Percentiles rank a stretch among this genome's conserved stretches.
phyloP scores from a whole-genome alignment of 2,329 filamentous ascomycete species.

The Chaetoscypha palmicola region DNA sequence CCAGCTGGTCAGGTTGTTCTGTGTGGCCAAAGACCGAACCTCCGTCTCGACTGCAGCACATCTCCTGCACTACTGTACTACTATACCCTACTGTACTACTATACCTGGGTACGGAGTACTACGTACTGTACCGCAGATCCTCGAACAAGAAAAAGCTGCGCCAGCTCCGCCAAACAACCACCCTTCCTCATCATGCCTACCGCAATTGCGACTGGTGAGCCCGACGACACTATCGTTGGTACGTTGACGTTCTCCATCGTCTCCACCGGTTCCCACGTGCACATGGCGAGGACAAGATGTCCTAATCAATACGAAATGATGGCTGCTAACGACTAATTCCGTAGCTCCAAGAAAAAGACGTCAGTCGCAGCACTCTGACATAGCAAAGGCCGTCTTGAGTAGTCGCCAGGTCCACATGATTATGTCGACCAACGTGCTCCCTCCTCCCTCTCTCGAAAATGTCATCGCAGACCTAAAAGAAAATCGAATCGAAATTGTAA shows the following conservation, averaged over 20 bases:
- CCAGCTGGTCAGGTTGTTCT: neutral
- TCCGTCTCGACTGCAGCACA: neutral
- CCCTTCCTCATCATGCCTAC: neutral
- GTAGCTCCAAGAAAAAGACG: neutral
- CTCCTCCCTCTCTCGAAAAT: neutral
- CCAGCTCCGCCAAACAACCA: neutral
- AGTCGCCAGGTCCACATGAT: conserved; percentile 4
- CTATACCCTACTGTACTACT: too few relatives aligned
- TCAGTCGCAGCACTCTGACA: conserved; percentile 5
- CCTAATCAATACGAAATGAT: neutral
- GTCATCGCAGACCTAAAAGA: neutral
- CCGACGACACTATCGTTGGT: neutral
- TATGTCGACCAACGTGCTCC: neutral
- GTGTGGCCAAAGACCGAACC: neutral
- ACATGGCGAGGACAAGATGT: too few relatives aligned
- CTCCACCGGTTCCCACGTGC: neutral
- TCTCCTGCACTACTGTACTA: neutral
- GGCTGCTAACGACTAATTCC: neutral
- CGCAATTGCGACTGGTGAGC: neutral
- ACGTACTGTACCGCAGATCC: neutral
- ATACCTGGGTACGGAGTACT: too few relatives aligned
- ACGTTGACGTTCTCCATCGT: neutral
- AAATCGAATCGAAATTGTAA: neutral
- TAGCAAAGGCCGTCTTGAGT: conserved; percentile 4
- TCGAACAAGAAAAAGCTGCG: neutral